Base-by-base conservation (phyloP, 2,329 filamentous ascomycete genomes). In the Cercospora zeae-maydis region DNA sequence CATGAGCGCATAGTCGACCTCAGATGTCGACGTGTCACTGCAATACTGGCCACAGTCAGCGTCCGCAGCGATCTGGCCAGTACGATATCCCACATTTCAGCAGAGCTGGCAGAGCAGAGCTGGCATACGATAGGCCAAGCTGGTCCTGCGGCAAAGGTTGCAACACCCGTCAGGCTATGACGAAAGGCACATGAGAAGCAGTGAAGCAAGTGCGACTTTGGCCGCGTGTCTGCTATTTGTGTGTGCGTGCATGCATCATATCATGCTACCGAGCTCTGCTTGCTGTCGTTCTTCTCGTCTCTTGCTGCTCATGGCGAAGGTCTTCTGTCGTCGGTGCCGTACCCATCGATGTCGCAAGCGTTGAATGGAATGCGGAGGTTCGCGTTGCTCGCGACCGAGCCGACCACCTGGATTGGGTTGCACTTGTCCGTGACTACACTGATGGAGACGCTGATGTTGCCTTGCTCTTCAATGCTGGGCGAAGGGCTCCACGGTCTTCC, bases 301-400 rank as follows among this genome's bases (percentile, higher is more conserved):
- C 37, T 42, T 42, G 37, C 16, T 42, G 37, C 16, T 42, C 37
- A 21, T 42, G 37, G 10, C 37, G 37, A 42, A 42, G 19, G 4
- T n/a, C 37, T n/a, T 42, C n/a, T 42, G 16, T 42, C 37, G 21
- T 42, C 21, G 16, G 16, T 33, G 8, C 37, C 37, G 31, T 56
- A 54, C 36, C 37, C 33, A 3, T 56, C 30, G 2, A 49, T 61
- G 51, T 66, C 42, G 58, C 64, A 63, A 54, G 34, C 19, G 37
- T 66, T 55, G 9, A 66, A 16, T 10, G 42, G 36, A n/a, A 39
- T 37, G 27, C 42, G 59, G 14, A 63, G 33, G 8, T 52, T 33
- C 16, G 34, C 14, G 30, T 55, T 56, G 47, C 64, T 63, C 13
- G 39, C 31, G 10, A 56, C 54, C 33, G 27, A 24, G 19, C 21